Conservation (phyloP, 352 stramenopile species). For the Globisporangium okanoganense region DNA sequence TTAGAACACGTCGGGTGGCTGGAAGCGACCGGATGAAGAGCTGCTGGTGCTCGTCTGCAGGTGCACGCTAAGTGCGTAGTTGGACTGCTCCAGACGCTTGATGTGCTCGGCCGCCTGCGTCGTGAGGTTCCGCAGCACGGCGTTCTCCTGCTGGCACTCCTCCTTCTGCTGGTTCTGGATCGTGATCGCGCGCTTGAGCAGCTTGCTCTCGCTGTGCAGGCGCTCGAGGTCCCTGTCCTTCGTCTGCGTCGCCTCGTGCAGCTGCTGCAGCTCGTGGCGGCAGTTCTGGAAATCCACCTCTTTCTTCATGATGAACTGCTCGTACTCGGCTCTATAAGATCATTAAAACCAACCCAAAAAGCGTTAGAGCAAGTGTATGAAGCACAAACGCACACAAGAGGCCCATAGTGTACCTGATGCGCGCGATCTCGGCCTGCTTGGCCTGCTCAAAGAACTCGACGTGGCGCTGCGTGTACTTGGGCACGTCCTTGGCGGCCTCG, state of each 20-base stretch:
- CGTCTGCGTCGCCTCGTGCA: constrained; percentile 29
- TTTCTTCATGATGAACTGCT: constrained; percentile 82
- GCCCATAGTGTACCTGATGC: constrained; percentile 40
- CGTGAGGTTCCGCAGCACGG: constrained; percentile 64
- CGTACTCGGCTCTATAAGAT: constrained; percentile 52
- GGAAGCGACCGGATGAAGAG: constrained; percentile 23
- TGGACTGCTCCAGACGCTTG: constrained; percentile 80
- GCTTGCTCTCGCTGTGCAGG: constrained; percentile 77
- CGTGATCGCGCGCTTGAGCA: constrained; percentile 78
- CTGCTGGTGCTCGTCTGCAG: constrained; percentile 75
- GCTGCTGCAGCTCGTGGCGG: constrained; percentile 45
- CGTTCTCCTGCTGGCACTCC: constrained; percentile 71
- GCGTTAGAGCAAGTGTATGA: neutral
- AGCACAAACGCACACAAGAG: constrained; percentile 1
- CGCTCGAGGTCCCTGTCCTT: constrained; percentile 60
- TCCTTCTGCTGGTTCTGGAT: constrained; percentile 90
- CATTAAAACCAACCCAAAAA: neutral
- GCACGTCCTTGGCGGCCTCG: constrained; percentile 41
- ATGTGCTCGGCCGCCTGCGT: constrained; percentile 84
- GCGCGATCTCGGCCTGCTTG: constrained; percentile 74
- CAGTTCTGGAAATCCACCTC: constrained; percentile 68
- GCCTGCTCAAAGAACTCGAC: constrained; percentile 87
- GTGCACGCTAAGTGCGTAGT: constrained; percentile 84
- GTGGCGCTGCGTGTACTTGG: constrained; percentile 85
- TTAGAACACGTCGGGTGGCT: constrained; percentile 74